Percentiles rank a stretch among this genome's conserved stretches.
Conservation (phyloP, 2,329 filamentous ascomycete genomes). For the Colletotrichum sp. region DNA sequence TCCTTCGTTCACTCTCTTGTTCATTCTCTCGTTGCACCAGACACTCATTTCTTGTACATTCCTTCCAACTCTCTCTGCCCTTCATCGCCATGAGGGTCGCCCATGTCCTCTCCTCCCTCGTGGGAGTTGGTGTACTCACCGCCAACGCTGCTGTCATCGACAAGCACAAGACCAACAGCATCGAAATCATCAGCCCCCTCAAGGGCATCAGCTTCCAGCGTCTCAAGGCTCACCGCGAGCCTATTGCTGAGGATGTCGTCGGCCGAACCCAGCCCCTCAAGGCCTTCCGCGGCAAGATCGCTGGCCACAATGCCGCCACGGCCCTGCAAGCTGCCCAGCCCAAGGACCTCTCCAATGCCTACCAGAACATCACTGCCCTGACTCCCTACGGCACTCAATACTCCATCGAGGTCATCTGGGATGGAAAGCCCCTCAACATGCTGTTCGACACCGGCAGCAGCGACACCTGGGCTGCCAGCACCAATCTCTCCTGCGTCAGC, state of each 20-base stretch:
- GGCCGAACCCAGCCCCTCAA: slow-evolving; percentile 37
- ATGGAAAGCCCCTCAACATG: slow-evolving; percentile 42
- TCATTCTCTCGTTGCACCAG: not conserved
- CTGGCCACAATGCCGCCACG: slow-evolving; percentile 32
- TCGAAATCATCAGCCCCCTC: slow-evolving; percentile 38
- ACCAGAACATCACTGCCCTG: slow-evolving; percentile 43
- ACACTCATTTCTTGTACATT: slow-evolving; percentile 1
- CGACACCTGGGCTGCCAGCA: slow-evolving; percentile 53
- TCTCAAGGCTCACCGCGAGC: slow-evolving; percentile 29
- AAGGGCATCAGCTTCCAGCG: slow-evolving; percentile 43
- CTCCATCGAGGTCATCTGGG: slow-evolving; percentile 45
- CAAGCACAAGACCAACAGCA: not conserved
- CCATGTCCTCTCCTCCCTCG: not conserved
- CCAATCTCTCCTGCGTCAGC: slow-evolving; percentile 47
- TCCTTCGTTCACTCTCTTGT: not conserved
- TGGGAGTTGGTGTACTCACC: not conserved
- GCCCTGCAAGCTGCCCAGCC: slow-evolving; percentile 27
- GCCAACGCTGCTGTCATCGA: not conserved
- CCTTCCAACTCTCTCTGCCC: not conserved
- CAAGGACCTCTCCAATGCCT: slow-evolving; percentile 19
- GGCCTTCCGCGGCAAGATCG: slow-evolving; percentile 28
- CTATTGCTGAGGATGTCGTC: slow-evolving; percentile 32
- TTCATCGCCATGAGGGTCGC: slow-evolving; percentile 16
- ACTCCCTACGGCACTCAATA: slow-evolving; percentile 46
- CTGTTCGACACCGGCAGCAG: slow-evolving; percentile 57